These are phyloP conservation scores for Lotus japonicus DNA, from an alignment of 306 rosid genomes.

Conservation along the genomic window DNA sequence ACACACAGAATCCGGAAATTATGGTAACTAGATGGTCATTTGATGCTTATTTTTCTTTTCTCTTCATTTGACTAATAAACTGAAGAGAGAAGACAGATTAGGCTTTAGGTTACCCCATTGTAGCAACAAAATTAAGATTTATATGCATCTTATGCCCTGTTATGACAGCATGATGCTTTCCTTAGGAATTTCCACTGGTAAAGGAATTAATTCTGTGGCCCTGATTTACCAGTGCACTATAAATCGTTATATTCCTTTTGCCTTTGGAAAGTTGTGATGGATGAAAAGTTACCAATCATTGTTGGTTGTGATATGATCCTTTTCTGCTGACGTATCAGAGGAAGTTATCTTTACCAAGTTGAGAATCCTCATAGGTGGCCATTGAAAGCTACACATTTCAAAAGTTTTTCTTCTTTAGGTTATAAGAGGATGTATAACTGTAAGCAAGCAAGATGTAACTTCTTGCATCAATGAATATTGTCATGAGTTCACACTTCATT, in stretches of 20 bases:
- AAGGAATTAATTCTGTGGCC: slow-evolving; percentile 26
- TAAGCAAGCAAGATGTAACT: slow-evolving; percentile 10
- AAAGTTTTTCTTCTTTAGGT: neutral
- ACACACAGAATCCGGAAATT: neutral
- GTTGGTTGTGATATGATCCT: slow-evolving; percentile 13
- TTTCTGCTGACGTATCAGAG: slow-evolving; percentile 6
- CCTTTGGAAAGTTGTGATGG: slow-evolving; percentile 14
- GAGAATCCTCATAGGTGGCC: slow-evolving; percentile 21
- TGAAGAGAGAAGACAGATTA: neutral
- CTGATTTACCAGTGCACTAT: slow-evolving; percentile 18
- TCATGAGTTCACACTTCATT: neutral
- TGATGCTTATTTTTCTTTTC: neutral
- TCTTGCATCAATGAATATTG: neutral
- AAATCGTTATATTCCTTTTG: slow-evolving; percentile 22
- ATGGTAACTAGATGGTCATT: neutral
- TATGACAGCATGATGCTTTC: slow-evolving; percentile 13
- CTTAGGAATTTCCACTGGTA: slow-evolving; percentile 21
- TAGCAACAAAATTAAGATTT: neutral
- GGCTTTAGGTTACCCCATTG: neutral
- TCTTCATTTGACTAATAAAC: slow-evolving; percentile 3
- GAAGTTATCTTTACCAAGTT: slow-evolving; percentile 6
- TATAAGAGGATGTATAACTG: neutral
- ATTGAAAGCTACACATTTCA: neutral
- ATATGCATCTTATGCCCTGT: slow-evolving; percentile 16
- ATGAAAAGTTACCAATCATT: slow-evolving; percentile 18